A percentile compares a stretch with the other conserved stretches of the same genome.
phyloP scores from a whole-genome alignment of 257 asterid species.

The Paulownia fortunei region DNA sequence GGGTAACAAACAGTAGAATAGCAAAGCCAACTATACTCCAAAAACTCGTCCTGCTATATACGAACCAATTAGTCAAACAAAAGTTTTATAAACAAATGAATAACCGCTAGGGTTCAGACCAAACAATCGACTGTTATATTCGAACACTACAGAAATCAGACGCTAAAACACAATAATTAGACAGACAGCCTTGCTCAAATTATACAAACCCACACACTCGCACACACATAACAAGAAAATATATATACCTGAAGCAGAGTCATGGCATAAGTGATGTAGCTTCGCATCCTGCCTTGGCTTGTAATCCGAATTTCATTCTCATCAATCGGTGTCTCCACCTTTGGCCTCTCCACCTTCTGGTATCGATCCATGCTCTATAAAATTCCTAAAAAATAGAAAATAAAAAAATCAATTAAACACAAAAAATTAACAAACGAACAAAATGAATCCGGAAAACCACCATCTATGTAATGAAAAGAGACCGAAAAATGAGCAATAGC shows the following conservation, averaged over 20 bases:
- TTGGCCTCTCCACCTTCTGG: constrained; percentile 62
- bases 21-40: neutral
- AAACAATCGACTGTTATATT: neutral
- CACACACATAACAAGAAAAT: neutral
- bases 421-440: neutral
- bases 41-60: neutral
- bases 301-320: constrained; percentile 63
- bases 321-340: constrained; percentile 47
- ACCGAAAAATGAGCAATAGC: neutral
- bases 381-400: constrained; percentile 7
- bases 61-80: constrained; percentile 5
- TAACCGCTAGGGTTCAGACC: neutral
- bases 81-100: neutral
- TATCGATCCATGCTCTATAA: constrained; percentile 69
- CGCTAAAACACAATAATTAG: neutral
- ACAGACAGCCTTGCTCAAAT: neutral
- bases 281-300: constrained; percentile 63
- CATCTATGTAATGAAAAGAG: neutral
- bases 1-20: neutral
- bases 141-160: neutral
- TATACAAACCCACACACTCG: neutral
- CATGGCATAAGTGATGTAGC: constrained; percentile 57
- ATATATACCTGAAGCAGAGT: constrained; percentile 55
- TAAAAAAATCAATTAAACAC: neutral
- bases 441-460: neutral